Base-by-base conservation (phyloP, 2,329 filamentous ascomycete species). In the Fusarium longipes region DNA sequence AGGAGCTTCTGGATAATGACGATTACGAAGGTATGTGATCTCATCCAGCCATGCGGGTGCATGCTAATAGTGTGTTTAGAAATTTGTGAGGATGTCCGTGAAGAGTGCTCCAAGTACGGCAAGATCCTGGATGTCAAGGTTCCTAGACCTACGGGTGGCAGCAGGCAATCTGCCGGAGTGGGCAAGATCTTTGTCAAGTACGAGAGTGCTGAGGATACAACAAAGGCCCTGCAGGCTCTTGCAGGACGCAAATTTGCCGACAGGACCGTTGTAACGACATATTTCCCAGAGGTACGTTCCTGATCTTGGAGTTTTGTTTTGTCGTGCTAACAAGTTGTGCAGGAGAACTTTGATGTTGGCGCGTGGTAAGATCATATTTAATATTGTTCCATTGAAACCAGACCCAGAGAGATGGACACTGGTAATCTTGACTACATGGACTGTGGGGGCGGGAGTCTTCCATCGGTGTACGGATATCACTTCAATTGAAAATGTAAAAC, bases 181-280 rank as follows among this genome's bases (percentile, higher is more conserved):
- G 96, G 96, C 77, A 99, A 98, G 85, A 98, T 99, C 71, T 99
- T 91, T 77, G 90, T 99, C 82, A 98, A 97, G 78, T 99, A 93
- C 75, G 92, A 96, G 68, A 87, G 84, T 5, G 82, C 87, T 4
- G 93, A 93, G 49, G 88, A 90, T 10, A 92, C 95, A 20, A 90
- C 91, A 65, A 94, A 92, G 74, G 96, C 96, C 9, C 83, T 99
- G 57, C 89, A 91, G 73, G 90, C 93, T n/a, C 83, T 99, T 72
- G 96, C 96, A 29, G 96, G 96, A 44, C 87, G 96, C 68, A 97
- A 98, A 78, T 99, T 99, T 77, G 92, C 94, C 1, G 93, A 98
- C 80, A 88, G 96, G 72, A 99, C 96, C 5, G 96, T 99, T 27
- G 93, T 99, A 14, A 93, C 93, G 4, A 98, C 96, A 6, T 97